Conservation (phyloP, 179 eudicot species). For the Drosera spatulata region DNA sequence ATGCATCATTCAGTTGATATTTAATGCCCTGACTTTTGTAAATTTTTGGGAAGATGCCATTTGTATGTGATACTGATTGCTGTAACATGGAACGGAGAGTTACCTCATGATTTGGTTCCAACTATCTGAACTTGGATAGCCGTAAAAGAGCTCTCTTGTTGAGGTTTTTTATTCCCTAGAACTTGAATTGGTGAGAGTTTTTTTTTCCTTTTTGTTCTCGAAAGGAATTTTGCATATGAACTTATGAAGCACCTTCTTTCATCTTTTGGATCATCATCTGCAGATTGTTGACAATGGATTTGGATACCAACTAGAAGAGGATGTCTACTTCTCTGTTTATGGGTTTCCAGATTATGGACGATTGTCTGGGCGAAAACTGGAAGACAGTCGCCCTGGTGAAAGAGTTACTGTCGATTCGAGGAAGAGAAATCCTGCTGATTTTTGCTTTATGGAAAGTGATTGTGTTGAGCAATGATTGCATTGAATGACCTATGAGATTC, state of each 20-base stretch:
- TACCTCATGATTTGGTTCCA: too few relatives aligned
- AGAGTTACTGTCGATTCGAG: conserved; percentile 80
- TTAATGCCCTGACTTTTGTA: too few relatives aligned
- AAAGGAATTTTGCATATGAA: not conserved
- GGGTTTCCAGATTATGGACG: conserved; percentile 66
- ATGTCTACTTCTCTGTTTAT: conserved; percentile 85
- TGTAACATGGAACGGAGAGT: too few relatives aligned
- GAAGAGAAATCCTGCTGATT: conserved; percentile 91
- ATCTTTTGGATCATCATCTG: conserved; percentile 8
- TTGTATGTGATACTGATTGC: too few relatives aligned
- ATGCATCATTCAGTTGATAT: too few relatives aligned
- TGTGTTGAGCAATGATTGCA: not conserved
- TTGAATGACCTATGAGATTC: too few relatives aligned
- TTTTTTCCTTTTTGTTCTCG: not conserved
- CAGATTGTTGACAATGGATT: conserved; percentile 80
- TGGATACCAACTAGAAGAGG: conserved; percentile 68
- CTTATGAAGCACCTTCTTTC: not conserved
- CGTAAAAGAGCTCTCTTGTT: not conserved
- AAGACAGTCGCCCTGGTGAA: conserved; percentile 96
- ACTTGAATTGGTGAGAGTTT: not conserved
- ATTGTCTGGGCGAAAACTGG: conserved; percentile 78
- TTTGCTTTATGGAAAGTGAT: conserved; percentile 96
- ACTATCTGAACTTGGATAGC: too few relatives aligned
- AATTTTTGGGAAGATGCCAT: too few relatives aligned
- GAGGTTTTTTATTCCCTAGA: not conserved